Evolutionary conservation across 345 rosid species (phyloP), one percentile per base, ranked within the genome.

Genomic region (Nephelium lappaceum): DNA sequence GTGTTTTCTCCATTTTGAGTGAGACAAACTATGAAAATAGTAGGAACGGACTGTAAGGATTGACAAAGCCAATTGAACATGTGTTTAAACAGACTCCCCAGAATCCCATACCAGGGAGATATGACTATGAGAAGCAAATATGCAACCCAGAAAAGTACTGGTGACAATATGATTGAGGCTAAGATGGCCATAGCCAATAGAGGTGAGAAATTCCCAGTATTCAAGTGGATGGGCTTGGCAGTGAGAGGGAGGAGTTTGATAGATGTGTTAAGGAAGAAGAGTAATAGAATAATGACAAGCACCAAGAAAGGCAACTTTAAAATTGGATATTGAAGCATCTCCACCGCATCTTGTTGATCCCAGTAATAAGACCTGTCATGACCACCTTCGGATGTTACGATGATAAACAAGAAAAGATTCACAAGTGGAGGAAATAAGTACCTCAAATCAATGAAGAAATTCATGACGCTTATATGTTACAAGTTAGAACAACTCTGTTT

Each of bases 171-270:
- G 69, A 65, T 25, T 12, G 67, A 38, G n/a, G 43, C 42, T 0
- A 66, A 38, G 14, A 66, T 4, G 11, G 69, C n/a, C 18, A 19
- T 3, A 11, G 51, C 23, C 47, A 67, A 41, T 1, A 16, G 25
- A 42, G 0, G 4, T 2, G 71, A 67, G 51, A 67, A 67, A 67
- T 67, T 42, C 14, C 49, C 49, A 41, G 51, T 19, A 27, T 8
- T 14, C 71, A 67, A 39, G 47, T 2, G 71, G 15, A 16, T 41
- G 24, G 49, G 51, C 62, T n/a, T 18, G 62, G 24, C 62, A n/a
- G 21, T 64, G 43, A 74, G 69, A 42, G 61, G 78, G 43, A 75
- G 78, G 43, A 75, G 24, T 51, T 47, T 62, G 43, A 45, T 47
- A 18, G 70, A 63, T 14, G 45, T 74, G n/a, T 49, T 36, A 16